These are phyloP conservation scores for Persicaria tinctoria DNA, from an alignment of 148 eudicot species.

Conservation along the genomic window DNA sequence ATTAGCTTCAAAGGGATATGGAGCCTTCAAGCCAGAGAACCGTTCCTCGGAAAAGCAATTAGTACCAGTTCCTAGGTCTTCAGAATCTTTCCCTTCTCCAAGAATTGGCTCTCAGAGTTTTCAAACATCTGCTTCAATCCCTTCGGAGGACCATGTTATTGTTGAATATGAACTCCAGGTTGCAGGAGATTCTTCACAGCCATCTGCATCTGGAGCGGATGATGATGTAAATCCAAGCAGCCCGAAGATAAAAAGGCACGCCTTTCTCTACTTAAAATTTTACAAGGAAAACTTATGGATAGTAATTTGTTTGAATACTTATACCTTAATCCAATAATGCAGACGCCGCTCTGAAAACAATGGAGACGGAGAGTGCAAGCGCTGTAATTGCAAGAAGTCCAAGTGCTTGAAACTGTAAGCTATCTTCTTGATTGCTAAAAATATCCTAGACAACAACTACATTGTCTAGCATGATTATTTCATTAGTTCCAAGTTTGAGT, in stretches of 20 bases:
- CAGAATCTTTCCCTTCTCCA: conserved; percentile 14
- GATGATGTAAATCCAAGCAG: conserved; percentile 55
- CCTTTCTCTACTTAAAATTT: background rate
- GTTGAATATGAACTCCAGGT: conserved; percentile 32
- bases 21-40: conserved; percentile 29
- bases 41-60: conserved; percentile 25
- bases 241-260: conserved; percentile 76
- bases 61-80: conserved; percentile 20
- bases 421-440: background rate
- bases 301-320: background rate
- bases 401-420: conserved; percentile 99
- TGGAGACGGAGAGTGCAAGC: conserved; percentile 71
- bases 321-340: conserved; percentile 17
- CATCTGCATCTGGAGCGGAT: conserved; percentile 31
- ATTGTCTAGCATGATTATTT: background rate
- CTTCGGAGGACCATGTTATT: conserved; percentile 24
- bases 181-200: conserved; percentile 40
- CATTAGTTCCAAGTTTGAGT: background rate
- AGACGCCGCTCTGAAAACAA: conserved; percentile 61
- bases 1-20: conserved; percentile 42
- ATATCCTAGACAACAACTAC: background rate
- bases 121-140: conserved; percentile 20
- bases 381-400: conserved; percentile 93
- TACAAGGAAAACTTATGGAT: background rate
- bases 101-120: conserved; percentile 16